phyloP scores from a whole-genome alignment of 352 stramenopile genomes.

The Pelagophyceae sp. region DNA sequence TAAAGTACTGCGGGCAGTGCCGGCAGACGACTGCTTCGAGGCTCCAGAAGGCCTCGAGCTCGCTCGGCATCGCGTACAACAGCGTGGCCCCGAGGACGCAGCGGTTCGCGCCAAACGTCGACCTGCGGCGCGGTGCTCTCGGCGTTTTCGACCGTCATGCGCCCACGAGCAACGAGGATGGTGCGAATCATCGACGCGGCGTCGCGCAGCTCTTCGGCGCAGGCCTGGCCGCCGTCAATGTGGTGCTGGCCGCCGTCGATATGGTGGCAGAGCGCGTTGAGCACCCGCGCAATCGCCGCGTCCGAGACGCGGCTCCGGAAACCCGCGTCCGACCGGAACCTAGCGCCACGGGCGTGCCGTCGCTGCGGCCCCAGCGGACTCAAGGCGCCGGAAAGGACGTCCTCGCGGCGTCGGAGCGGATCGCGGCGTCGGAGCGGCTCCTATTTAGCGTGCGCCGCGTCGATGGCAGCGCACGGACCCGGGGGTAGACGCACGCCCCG shows the following conservation, averaged over 20 bases:
- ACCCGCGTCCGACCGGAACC: background rate
- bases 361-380: too few relatives aligned
- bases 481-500: background rate
- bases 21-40: background rate
- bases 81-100: background rate
- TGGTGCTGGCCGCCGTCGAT: background rate
- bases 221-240: too few relatives aligned
- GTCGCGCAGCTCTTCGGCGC: background rate
- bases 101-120: background rate
- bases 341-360: too few relatives aligned
- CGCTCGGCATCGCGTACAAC: background rate
- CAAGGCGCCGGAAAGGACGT: too few relatives aligned
- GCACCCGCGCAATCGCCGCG: background rate
- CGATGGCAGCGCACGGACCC: too few relatives aligned
- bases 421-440: background rate
- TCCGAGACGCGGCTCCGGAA: background rate
- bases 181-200: too few relatives aligned
- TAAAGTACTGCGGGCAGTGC: background rate
- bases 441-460: too few relatives aligned
- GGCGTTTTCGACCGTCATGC: too few relatives aligned
- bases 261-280: background rate
- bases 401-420: background rate
- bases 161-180: too few relatives aligned
- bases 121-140: background rate
- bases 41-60: slow-evolving; percentile 6